Conservation (phyloP, 75 land plant species). For the Isoetes taiwanensis region DNA sequence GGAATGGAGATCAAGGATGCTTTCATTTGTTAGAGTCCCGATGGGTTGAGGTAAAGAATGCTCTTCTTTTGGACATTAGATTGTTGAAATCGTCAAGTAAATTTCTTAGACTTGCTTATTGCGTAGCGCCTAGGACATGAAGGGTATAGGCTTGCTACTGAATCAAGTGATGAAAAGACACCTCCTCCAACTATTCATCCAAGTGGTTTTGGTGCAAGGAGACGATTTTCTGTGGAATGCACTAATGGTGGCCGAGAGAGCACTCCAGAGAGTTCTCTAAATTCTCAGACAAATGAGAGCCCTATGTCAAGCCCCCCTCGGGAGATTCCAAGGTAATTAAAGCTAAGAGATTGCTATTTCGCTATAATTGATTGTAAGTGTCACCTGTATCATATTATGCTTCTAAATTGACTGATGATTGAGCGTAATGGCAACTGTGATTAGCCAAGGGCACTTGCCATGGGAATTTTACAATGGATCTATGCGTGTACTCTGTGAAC, state of each 20-base stretch:
- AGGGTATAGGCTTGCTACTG: conserved; percentile 26
- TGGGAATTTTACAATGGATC: no score
- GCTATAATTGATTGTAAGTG: no score
- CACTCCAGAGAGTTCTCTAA: conserved; percentile 16
- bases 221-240: conserved; percentile 17
- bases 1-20: neutral
- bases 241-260: neutral
- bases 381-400: neutral
- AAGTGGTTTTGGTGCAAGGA: conserved; percentile 9
- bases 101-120: neutral
- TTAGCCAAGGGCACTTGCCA: neutral
- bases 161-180: conserved; percentile 16
- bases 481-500: no score
- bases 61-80: neutral
- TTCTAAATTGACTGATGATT: neutral
- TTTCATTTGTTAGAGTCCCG: conserved; percentile 7
- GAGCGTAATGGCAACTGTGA: neutral
- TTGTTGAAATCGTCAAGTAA: neutral
- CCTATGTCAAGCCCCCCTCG: conserved; percentile 12
- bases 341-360: no score
- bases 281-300: conserved; percentile 19
- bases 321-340: conserved; percentile 8
- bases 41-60: conserved; percentile 29
- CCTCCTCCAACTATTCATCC: conserved; percentile 26
- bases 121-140: conserved; percentile 27